phyloP scores from a whole-genome alignment of 495 filamentous ascomycete species.

The Aspergillus avenaceus region DNA sequence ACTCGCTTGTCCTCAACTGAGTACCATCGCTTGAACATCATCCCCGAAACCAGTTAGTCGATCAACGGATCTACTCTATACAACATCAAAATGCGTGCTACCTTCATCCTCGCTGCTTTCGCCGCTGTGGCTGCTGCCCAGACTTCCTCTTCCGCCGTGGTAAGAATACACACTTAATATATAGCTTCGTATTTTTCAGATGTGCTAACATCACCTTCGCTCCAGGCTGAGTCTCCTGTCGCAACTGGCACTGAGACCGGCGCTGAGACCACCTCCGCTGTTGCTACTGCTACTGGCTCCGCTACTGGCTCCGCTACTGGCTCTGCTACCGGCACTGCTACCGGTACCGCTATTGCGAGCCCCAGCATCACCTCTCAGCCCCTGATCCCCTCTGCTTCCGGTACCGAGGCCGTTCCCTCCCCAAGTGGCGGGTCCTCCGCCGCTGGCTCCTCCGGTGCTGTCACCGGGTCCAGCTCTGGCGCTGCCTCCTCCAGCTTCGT shows the following conservation, averaged over 20 bases:
- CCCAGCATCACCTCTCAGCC: slow-evolving; percentile 15
- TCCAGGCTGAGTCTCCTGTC: slow-evolving; percentile 27
- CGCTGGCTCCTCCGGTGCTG: slow-evolving; percentile 15
- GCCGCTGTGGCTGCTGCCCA: slow-evolving; percentile 37
- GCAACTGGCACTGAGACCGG: slow-evolving; percentile 23
- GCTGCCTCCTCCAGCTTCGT: slow-evolving; percentile 6
- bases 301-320: background rate
- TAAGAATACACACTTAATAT: slow-evolving; percentile 15
- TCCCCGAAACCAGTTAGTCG: slow-evolving; percentile 5
- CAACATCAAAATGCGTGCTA: slow-evolving; percentile 36
- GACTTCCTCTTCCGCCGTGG: slow-evolving; percentile 13
- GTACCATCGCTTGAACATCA: background rate
- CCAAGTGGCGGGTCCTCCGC: slow-evolving; percentile 20
- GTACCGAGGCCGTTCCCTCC: slow-evolving; percentile 14
- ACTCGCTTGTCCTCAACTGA: slow-evolving; percentile 6
- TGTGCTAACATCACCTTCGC: background rate
- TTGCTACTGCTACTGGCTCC: slow-evolving; percentile 20
- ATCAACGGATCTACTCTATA: slow-evolving; percentile 1
- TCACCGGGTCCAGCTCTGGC: slow-evolving; percentile 21
- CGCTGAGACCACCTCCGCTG: slow-evolving; percentile 13
- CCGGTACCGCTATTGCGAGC: background rate
- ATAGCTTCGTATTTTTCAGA: background rate
- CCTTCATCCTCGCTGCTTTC: slow-evolving; percentile 37
- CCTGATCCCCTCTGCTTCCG: slow-evolving; percentile 18
- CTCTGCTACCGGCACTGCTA: background rate